Base-by-base conservation (phyloP, 1,284 basidiomycete genomes). In the Puccinia hordei region DNA sequence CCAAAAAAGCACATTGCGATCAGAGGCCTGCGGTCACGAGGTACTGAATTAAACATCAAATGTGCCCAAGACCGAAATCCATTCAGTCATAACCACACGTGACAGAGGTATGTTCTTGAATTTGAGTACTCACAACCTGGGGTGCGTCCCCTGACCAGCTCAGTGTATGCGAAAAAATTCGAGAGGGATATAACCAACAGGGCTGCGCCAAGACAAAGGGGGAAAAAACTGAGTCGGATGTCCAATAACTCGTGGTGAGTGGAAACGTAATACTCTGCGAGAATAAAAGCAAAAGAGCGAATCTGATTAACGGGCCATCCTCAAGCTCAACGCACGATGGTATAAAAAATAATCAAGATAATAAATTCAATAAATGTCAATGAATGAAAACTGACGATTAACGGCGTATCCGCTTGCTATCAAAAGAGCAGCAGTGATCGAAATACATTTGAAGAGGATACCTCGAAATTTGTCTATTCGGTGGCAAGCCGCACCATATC, bases 191-290 rank as follows among this genome's bases (percentile, higher is more conserved):
- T 61, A 15, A 68, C 63, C 49, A 77, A 33, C 9, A 77, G 61
- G 38, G 75, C 44, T 8, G 57, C 65, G 17, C 75, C 75, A 12
- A 77, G 27, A n/a, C 68, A 68, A 22, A 77, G 75, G 2, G 75
- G 75, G 15, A 77, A 35, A n/a, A 77, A 77, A n/a, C 61, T 77
- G 15, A 77, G 63, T 55, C 63, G 75, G 27, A 77, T 69, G 38
- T 68, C 75, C 46, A 49, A 41, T 33, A 77, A 55, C 9, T 63
- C 41, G n/a, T 55, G 75, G 33, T 68, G 61, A 19, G 63, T 55
- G 3, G 75, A 77, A 46, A 77, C 75, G 38, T 55, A 65, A 38
- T 77, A 77, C 49, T 77, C 75, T 77, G 24, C 5, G 46, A 30
- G 41, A 41, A 35, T 17, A 12, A 24, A 22, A 24, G 41, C 2